Evolutionary conservation across 2,329 filamentous ascomycete genomes (phyloP), one percentile per base, ranked within the genome.

Genomic region (Xylariaceae sp.): DNA sequence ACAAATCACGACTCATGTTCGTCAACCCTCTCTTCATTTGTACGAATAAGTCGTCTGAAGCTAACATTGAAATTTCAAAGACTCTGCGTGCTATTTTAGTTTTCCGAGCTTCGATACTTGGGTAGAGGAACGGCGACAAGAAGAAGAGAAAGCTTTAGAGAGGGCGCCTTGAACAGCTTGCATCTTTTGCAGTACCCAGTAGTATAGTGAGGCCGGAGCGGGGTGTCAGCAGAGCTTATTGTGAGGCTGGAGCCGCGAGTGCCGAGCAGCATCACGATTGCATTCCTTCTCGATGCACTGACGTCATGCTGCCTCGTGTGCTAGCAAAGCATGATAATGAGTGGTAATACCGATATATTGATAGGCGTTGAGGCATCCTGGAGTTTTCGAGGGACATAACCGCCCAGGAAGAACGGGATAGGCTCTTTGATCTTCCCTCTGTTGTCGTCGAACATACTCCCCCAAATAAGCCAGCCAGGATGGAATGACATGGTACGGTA

Each of bases 41-140:
- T 31, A 29, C n/a, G 28, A 37, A n/a, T 12, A 26, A 48, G 14
- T 19, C 9, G 23, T n/a, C 6, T 9, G 26, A 39, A 24, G 47
- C 67, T 67, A 47, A 67, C 61, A 31, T 19, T 12, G 16, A 37
- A 29, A 4, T 26, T 43, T 6, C 36, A 21, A 60, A 75, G 72
- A 72, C 47, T 74, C 75, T 67, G 82, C 78, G 53, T 82, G 84
- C 60, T 91, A 91, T 73, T 87, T 89, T 69, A 90, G 87, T 76
- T 91, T 91, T 70, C 88, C 88, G 14, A 88, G 83, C 71, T 90
- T 90, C 72, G 88, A 91, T 67, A 82, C 85, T 58, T 90, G 87
- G 78, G 82, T 83, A 37, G 78, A 77, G 53, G 74, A 77, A 60
- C 74, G 74, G 44, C 70, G 73, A 16, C 47, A 55, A 29, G 74